Percentiles rank a stretch among this genome's conserved stretches.
Evolutionary conservation across 2,329 filamentous ascomycete genomes (phyloP).

Genomic region (Fusarium dlaminii): DNA sequence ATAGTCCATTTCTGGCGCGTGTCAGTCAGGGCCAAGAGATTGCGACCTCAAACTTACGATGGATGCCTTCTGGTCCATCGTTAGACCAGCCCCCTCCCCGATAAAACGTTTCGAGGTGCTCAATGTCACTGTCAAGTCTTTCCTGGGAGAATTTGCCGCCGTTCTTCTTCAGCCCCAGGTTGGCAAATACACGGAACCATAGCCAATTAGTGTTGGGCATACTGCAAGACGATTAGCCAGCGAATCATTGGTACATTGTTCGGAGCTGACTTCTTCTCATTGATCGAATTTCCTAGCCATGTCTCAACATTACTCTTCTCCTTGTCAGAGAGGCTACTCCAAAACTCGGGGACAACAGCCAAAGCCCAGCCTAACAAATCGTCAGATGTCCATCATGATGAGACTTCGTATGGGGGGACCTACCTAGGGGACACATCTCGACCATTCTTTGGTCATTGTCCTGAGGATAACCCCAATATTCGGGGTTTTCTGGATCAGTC

Average conservation of each 20-base stretch:
- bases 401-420: neutral
- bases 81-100: conserved; percentile 86
- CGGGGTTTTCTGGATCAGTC: conserved; percentile 73
- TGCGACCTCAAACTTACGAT: conserved; percentile 56
- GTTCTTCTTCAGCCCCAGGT: conserved; percentile 79
- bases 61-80: conserved; percentile 80
- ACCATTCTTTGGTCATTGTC: conserved; percentile 87
- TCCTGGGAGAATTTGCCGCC: conserved; percentile 75
- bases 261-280: conserved; percentile 71
- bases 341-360: conserved; percentile 73
- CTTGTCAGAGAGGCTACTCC: conserved; percentile 69
- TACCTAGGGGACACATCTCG: conserved; percentile 80
- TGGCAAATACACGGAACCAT: conserved; percentile 88
- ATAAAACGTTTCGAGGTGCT: conserved; percentile 82
- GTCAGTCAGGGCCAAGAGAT: conserved; percentile 1
- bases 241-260: no score
- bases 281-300: conserved; percentile 80
- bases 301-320: conserved; percentile 73
- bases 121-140: conserved; percentile 77
- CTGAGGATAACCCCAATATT: conserved; percentile 81
- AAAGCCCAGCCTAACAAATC: conserved; percentile 67
- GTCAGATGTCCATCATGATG: neutral
- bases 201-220: conserved; percentile 77
- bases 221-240: conserved; percentile 52
- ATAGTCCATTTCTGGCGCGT: conserved; percentile 76